phyloP scores from a whole-genome alignment of 306 rosid genomes.

The Acacia crassicarpa region DNA sequence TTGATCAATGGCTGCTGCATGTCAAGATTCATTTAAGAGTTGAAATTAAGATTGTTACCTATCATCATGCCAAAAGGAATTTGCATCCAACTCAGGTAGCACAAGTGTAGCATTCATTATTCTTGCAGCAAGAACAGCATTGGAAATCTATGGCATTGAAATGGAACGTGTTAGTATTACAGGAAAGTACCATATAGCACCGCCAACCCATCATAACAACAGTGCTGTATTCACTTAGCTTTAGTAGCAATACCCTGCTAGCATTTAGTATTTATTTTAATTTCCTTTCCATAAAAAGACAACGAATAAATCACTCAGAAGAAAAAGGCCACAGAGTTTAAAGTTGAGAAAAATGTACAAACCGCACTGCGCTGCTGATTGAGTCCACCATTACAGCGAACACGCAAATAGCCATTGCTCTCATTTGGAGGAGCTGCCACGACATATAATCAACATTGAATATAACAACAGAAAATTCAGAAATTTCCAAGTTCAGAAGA shows the following conservation, averaged over 20 bases:
- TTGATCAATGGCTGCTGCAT: not conserved
- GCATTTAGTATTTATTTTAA: not conserved
- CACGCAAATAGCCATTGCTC: constrained; percentile 1
- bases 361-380: constrained; percentile 8
- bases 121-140: constrained; percentile 4
- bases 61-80: constrained; percentile 7
- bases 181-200: not conserved
- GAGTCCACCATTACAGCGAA: constrained; percentile 3
- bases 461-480: not conserved
- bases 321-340: not conserved
- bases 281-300: not conserved
- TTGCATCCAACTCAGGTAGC: not conserved
- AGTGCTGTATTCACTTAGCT: not conserved
- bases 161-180: not conserved
- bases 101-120: constrained; percentile 4
- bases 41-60: not conserved
- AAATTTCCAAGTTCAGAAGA: not conserved
- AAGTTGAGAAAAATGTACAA: not conserved
- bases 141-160: not conserved
- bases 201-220: not conserved
- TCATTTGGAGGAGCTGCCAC: constrained; percentile 9
- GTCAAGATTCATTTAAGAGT: not conserved
- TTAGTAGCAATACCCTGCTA: not conserved
- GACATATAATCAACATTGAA: not conserved
- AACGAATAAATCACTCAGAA: not conserved